Conservation (phyloP, 768 basidiomycete genomes). For the Udeniomyces megalosporus region DNA sequence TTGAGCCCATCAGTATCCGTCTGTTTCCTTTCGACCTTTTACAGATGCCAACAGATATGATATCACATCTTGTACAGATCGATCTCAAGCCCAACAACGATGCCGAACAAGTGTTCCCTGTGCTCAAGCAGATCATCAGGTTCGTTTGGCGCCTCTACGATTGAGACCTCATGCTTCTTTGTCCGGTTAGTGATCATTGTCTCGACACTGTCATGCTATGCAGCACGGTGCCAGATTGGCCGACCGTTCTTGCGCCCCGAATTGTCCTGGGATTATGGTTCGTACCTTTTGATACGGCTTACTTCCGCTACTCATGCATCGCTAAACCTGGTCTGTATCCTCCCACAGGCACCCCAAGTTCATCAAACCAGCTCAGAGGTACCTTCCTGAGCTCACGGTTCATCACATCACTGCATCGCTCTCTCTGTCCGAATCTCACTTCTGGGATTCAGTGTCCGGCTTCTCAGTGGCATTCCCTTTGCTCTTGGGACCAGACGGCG, state of each 20-base stretch:
- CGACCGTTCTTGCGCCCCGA: slow-evolving; percentile 11
- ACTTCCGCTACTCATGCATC: no score
- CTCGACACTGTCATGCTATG: not conserved
- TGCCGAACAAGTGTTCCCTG: slow-evolving; percentile 61
- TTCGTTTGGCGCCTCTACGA: not conserved
- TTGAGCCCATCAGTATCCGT: no score
- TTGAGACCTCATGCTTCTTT: not conserved
- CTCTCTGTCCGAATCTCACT: slow-evolving; percentile 60
- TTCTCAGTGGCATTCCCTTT: slow-evolving; percentile 69
- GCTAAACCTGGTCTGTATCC: not conserved
- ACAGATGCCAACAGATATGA: no score
- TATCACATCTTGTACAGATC: slow-evolving; percentile 59
- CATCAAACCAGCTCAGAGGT: slow-evolving; percentile 52
- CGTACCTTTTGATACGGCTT: not conserved
- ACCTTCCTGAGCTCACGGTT: slow-evolving; percentile 65
- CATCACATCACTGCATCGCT: slow-evolving; percentile 69
- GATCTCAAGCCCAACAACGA: slow-evolving; percentile 91
- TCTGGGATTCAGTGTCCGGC: slow-evolving; percentile 71
- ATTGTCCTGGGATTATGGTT: slow-evolving; percentile 13
- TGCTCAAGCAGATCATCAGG: slow-evolving; percentile 53
- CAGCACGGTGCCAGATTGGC: slow-evolving; percentile 11
- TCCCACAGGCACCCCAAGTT: slow-evolving; percentile 68
- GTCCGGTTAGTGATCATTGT: not conserved
- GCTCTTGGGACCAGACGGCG: slow-evolving; percentile 56
- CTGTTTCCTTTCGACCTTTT: not conserved